Base-by-base conservation (phyloP, 768 basidiomycete species). In the Mycena filopes region DNA sequence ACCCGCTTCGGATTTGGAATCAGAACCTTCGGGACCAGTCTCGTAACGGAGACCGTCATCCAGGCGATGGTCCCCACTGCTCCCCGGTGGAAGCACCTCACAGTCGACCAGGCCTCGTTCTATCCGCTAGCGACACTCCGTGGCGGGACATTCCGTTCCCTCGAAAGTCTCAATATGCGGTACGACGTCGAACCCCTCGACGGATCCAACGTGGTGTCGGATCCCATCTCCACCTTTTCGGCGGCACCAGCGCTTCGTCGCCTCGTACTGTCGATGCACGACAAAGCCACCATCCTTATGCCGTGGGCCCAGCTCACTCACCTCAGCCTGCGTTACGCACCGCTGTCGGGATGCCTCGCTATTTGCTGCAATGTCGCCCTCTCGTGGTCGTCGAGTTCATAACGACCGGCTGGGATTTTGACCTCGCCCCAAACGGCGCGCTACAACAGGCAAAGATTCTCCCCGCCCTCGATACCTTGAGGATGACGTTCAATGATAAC, bases 121-220 rank as follows among this genome's bases (percentile, higher is more conserved):
- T 53, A 46, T 40, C 47, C 12, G 13, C n/a, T 50, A 8, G 20
- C 46, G 3, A 6, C 3, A 20, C 49, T 57, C 20, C n/a, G 42
- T 18, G 29, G n/a, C 16, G 50, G 59, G 12, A 10, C 42, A 3
- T 60, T 60, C 42, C 49, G 29, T 12, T 16, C 42, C 1, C 49
- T 60, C 8, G 59, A 60, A 45, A 45, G 50, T 42, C 59, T 60
- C n/a, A 31, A 53, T 31, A 25, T 51, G 2, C 6, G 26, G 31
- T 53, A 45, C 18, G 50, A 45, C n/a, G n/a, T n/a, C n/a, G n/a
- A n/a, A n/a, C n/a, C n/a, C n/a, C n/a, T n/a, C n/a, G n/a, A n/a
- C n/a, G n/a, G n/a, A 29, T 26, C 42, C 13, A 43, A 51, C 15
- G 49, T 31, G n/a, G 41, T 13, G 1, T 33, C 7, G 12, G 23